Conservation (phyloP, 768 basidiomycete species). For the Russula vinacea region DNA sequence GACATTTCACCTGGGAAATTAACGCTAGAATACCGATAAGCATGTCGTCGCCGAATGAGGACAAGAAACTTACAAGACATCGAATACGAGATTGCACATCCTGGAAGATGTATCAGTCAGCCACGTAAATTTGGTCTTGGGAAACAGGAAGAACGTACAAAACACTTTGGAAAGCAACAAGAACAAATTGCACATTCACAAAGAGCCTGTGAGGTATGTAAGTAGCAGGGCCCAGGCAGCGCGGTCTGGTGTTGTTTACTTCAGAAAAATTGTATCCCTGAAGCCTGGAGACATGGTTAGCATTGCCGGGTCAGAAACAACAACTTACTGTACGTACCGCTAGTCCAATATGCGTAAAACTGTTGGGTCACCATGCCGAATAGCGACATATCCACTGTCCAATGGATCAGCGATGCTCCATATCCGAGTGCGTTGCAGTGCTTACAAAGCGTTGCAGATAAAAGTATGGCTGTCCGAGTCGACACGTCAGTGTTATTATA, state of each 20-base stretch:
- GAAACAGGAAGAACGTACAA: neutral
- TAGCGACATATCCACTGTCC: neutral
- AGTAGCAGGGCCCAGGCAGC: neutral
- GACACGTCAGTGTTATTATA: neutral
- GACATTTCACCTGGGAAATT: rapidly evolving
- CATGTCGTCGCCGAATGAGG: neutral
- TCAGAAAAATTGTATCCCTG: neutral
- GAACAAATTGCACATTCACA: neutral
- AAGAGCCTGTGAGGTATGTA: slow-evolving; percentile 2
- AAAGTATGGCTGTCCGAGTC: neutral
- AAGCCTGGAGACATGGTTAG: neutral
- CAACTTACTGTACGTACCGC: neutral
- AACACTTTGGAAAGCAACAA: slow-evolving; percentile 1
- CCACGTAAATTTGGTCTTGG: no score
- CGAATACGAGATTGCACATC: neutral
- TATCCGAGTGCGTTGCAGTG: neutral
- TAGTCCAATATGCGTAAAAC: neutral
- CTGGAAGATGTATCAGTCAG: neutral
- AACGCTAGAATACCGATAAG: neutral
- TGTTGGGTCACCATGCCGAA: neutral
- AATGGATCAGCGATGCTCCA: neutral
- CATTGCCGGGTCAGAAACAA: neutral
- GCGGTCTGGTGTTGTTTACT: neutral
- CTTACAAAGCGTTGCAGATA: neutral
- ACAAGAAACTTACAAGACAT: neutral